These are phyloP conservation scores for Lactifluus subvellereus DNA, from an alignment of 768 basidiomycete species.

Conservation along the genomic window DNA sequence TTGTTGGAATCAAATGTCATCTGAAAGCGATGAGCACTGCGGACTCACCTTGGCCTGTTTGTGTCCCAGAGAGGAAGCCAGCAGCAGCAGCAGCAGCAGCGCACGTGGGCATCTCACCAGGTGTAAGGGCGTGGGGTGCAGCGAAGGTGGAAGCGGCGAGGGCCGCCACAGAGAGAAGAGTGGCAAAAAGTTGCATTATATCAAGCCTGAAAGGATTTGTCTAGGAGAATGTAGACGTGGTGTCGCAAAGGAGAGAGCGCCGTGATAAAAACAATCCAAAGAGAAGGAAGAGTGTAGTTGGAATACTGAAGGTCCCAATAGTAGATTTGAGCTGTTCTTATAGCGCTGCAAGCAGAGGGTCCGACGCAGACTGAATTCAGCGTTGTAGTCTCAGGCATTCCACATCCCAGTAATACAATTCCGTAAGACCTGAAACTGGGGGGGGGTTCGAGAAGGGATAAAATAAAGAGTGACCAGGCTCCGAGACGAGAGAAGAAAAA, in stretches of 20 bases:
- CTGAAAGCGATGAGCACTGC: background rate
- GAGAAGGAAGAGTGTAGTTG: slow-evolving; percentile 15
- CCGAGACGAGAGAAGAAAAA: too few species aligned
- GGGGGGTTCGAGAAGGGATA: background rate
- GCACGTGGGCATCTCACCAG: background rate
- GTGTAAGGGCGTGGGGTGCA: background rate
- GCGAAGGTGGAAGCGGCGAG: slow-evolving; percentile 28
- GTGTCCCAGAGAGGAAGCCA: slow-evolving; percentile 41
- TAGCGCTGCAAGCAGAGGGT: background rate
- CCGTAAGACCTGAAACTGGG: background rate
- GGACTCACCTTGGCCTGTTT: slow-evolving; percentile 43
- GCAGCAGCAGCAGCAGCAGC: background rate
- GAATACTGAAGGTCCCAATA: background rate
- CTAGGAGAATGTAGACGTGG: slow-evolving; percentile 21
- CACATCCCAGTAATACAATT: background rate
- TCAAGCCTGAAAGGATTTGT: slow-evolving; percentile 8
- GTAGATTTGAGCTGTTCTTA: background rate
- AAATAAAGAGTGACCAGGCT: background rate
- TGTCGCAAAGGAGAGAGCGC: slow-evolving; percentile 9
- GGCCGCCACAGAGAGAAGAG: slow-evolving; percentile 39
- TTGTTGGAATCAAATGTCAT: slow-evolving; percentile 1
- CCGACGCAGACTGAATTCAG: background rate
- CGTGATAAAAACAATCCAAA: slow-evolving; percentile 13
- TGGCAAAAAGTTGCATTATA: slow-evolving; percentile 38
- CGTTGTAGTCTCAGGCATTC: background rate